phyloP scores from a whole-genome alignment of 1,284 basidiomycete genomes.

The Apiotrichum gracile region DNA sequence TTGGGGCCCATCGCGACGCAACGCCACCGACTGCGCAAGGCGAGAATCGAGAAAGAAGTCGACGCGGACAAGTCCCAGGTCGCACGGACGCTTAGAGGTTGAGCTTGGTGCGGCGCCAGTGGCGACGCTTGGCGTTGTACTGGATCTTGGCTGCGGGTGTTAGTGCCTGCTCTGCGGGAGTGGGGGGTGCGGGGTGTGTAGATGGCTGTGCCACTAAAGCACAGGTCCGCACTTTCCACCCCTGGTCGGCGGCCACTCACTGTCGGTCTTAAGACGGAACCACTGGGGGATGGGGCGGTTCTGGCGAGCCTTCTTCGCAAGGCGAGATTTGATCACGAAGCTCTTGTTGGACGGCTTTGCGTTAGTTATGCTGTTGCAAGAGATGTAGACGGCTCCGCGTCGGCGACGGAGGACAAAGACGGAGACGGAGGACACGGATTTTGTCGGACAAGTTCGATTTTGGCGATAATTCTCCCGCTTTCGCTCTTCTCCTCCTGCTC shows the following conservation, averaged over 20 bases:
- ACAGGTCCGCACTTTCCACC: no score
- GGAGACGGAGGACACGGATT: neutral
- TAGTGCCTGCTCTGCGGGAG: no score
- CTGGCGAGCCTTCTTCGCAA: conserved; percentile 92
- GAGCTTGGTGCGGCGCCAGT: conserved; percentile 92
- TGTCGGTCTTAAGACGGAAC: conserved; percentile 96
- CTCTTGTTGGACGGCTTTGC: conserved; percentile 92
- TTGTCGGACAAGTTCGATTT: neutral
- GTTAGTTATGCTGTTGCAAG: neutral
- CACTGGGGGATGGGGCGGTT: conserved; percentile 98
- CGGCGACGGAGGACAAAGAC: neutral
- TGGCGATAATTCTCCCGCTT: neutral
- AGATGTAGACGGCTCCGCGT: neutral
- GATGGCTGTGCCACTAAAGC: no score
- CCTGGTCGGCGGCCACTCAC: conserved; percentile 27
- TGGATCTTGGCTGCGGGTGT: conserved; percentile 36
- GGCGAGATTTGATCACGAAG: conserved; percentile 75
- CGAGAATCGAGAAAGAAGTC: no score
- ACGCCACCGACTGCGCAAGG: no score
- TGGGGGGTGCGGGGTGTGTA: no score
- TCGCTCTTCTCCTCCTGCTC: no score
- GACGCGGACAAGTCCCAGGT: no score
- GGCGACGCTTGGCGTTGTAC: conserved; percentile 91
- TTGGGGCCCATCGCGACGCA: no score
- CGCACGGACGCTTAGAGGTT: conserved; percentile 79